These are phyloP conservation scores for Salicornia ramosissima DNA, from an alignment of 148 eudicot genomes.

Conservation along the genomic window DNA sequence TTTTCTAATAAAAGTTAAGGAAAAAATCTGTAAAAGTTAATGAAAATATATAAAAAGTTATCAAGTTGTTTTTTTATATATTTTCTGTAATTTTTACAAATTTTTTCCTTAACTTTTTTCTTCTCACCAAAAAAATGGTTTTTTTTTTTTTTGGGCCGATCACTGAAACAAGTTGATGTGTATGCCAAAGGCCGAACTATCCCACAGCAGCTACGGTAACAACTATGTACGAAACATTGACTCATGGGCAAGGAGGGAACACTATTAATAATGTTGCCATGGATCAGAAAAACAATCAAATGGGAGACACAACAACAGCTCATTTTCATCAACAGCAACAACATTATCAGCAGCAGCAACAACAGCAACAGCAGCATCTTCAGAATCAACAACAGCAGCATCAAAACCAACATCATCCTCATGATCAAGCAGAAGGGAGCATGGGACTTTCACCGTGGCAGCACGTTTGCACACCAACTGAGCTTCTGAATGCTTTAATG, in stretches of 20 bases:
- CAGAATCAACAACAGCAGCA: background rate
- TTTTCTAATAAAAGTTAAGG: too few species aligned
- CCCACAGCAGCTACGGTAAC: slow-evolving; percentile 19
- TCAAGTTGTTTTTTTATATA: background rate
- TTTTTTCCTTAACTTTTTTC: too few species aligned
- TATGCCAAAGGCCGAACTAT: slow-evolving; percentile 19
- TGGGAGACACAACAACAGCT: slow-evolving; percentile 3
- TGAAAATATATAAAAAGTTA: too few species aligned
- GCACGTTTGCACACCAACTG: slow-evolving; percentile 33
- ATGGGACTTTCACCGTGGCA: slow-evolving; percentile 29
- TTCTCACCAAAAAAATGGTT: too few species aligned
- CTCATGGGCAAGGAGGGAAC: slow-evolving; percentile 14
- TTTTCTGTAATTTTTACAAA: too few species aligned
- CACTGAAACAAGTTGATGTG: too few species aligned
- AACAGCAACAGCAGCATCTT: background rate
- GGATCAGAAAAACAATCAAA: slow-evolving; percentile 20
- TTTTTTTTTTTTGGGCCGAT: too few species aligned
- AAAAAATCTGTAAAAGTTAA: too few species aligned
- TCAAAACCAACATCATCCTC: slow-evolving; percentile 10
- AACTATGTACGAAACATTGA: slow-evolving; percentile 22
- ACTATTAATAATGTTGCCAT: slow-evolving; percentile 14
- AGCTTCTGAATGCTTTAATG: slow-evolving; percentile 33
- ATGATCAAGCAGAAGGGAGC: slow-evolving; percentile 16
- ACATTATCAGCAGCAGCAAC: background rate
- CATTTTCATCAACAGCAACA: slow-evolving; percentile 13